Evolutionary conservation across 257 asterid species (phyloP), one percentile per base, ranked within the genome.

Genomic region (Handroanthus guayacan): DNA sequence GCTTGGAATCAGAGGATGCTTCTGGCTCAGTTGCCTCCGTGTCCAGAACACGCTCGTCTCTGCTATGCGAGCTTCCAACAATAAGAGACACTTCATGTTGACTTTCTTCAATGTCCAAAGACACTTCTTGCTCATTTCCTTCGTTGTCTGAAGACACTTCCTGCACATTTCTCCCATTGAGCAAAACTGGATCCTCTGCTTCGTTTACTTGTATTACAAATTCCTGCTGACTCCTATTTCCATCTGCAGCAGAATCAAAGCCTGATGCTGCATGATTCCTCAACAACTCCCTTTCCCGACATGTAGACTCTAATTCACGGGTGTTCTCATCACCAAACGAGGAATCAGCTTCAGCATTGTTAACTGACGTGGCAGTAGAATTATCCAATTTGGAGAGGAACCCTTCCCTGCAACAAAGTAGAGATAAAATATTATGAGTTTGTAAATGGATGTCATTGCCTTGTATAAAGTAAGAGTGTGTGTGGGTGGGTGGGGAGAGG

Each of bases 341-440:
- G 64, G 86, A 76, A 67, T 83, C 91, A 25, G 74, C 73, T 75
- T 77, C 88, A 20, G 78, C 72, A 78, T 51, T 78, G 75, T 82
- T 72, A 38, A 67, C 73, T 37, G 88, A 86, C 70, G 84, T 69
- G 43, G 83, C 76, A 61, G 83, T 79, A 71, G 84, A 81, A 70
- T 63, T 80, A 60, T 80, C 95, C 84, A 87, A 68, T 84, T 89
- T 90, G 77, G 96, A 94, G 72, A 90, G 83, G 72, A 92, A 90
- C 36, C 89, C 99, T 82, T 94, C 99, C 88, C 99, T 94, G 88
- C 57, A 43, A 25, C 6, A 20, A 18, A 69, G 34, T 48, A 34
- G 13, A 45, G 20, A 67, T 45, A 43, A 34, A 7, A 50, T 31
- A 50, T 37, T 13, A 39, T 3, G 0, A 25, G 44, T 18, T 17